Evolutionary conservation across 306 rosid genomes (phyloP).

Genomic region (Trifolium fragiferum): DNA sequence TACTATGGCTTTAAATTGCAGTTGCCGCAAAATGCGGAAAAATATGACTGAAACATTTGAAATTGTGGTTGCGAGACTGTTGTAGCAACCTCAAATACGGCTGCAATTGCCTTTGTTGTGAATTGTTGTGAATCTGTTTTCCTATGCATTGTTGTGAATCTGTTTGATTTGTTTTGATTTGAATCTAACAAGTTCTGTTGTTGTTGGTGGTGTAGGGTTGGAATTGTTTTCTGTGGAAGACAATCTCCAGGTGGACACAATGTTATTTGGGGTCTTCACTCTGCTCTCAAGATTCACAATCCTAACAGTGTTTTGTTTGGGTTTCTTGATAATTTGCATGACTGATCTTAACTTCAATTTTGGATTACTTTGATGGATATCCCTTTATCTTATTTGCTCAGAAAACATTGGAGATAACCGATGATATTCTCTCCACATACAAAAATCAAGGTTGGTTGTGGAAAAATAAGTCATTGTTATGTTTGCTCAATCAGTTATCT

Average conservation of each 20-base stretch:
- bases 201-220: constrained; percentile 78
- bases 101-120: too few species aligned
- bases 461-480: constrained; percentile 7
- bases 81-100: too few species aligned
- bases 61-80: too few species aligned
- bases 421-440: constrained; percentile 75
- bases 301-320: constrained; percentile 76
- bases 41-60: too few species aligned
- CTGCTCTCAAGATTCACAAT: constrained; percentile 86
- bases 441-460: constrained; percentile 84
- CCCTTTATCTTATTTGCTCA: constrained; percentile 60
- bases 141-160: constrained; percentile 28
- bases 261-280: constrained; percentile 89
- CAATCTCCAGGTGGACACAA: constrained; percentile 99
- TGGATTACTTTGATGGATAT: constrained; percentile 22
- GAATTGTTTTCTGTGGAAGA: constrained; percentile 92
- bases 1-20: too few species aligned
- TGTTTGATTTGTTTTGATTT: constrained; percentile 38
- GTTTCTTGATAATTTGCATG: constrained; percentile 71
- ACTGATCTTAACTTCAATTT: constrained; percentile 2
- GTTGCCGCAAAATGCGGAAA: too few species aligned
- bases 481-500: not conserved
- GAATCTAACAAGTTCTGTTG: constrained; percentile 24
- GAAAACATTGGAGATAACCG: constrained; percentile 89
- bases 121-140: too few species aligned